A percentile compares a stretch with the other conserved stretches of the same genome.
Evolutionary conservation across 2,329 filamentous ascomycete genomes (phyloP).

Genomic region (Massarina eburnea): DNA sequence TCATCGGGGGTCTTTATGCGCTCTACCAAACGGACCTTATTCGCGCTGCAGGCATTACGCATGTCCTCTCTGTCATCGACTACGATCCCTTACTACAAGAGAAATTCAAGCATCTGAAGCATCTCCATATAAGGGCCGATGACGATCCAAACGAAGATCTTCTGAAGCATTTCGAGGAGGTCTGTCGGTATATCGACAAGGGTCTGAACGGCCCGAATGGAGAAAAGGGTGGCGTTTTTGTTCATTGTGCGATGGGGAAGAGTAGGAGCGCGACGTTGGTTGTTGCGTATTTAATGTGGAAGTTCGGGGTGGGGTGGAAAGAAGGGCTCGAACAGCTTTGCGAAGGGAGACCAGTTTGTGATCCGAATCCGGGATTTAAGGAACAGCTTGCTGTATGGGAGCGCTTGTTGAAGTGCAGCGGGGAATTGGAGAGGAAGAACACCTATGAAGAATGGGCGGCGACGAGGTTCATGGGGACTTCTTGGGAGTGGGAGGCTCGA

Average conservation of each 20-base stretch:
- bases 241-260: conserved; percentile 42
- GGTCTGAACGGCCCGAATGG: conserved; percentile 13
- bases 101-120: conserved; percentile 28
- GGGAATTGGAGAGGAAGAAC: conserved; percentile 17
- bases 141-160: conserved; percentile 37
- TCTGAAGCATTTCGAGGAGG: conserved; percentile 25
- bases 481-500: conserved; percentile 41
- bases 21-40: conserved; percentile 44
- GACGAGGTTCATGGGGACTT: conserved; percentile 36
- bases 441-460: conserved; percentile 40
- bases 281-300: conserved; percentile 38
- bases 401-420: conserved; percentile 25
- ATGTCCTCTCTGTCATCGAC: conserved; percentile 37
- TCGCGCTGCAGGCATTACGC: conserved; percentile 31
- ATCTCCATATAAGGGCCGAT: conserved; percentile 34
- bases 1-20: conserved; percentile 47
- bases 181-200: conserved; percentile 25
- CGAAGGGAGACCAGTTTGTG: conserved; percentile 37
- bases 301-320: conserved; percentile 17
- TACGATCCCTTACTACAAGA: conserved; percentile 33
- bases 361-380: conserved; percentile 38
- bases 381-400: conserved; percentile 36
- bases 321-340: conserved; percentile 30
- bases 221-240: conserved; percentile 27
- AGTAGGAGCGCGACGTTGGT: conserved; percentile 34